These are phyloP conservation scores for Hyparrhenia diplandra DNA, from an alignment of 176 grass and related monocot genomes.

Conservation along the genomic window DNA sequence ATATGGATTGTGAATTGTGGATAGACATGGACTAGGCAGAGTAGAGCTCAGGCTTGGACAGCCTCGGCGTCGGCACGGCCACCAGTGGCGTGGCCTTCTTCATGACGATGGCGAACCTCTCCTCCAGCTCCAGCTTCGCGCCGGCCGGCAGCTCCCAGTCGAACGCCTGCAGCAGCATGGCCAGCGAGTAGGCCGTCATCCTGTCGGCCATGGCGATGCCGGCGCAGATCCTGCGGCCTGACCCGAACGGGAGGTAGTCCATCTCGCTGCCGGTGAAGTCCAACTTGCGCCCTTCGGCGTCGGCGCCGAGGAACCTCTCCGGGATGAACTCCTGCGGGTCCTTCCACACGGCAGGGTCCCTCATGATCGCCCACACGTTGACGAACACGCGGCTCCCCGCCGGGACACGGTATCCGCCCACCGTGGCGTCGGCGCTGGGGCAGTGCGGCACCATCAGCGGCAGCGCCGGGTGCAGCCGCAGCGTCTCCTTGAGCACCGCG, in stretches of 20 bases:
- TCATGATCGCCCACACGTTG: slow-evolving; percentile 69
- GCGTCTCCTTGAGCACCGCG: slow-evolving; percentile 61
- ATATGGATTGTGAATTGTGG: no score
- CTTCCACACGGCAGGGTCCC: slow-evolving; percentile 49
- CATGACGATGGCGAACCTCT: slow-evolving; percentile 75
- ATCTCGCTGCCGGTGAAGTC: slow-evolving; percentile 64
- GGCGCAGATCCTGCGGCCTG: slow-evolving; percentile 71
- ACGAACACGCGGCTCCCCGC: slow-evolving; percentile 47
- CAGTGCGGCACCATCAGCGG: slow-evolving; percentile 73
- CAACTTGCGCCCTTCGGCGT: not conserved
- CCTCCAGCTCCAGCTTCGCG: slow-evolving; percentile 33
- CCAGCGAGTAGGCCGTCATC: slow-evolving; percentile 52
- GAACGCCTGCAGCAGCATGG: slow-evolving; percentile 70
- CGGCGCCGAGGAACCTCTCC: slow-evolving; percentile 47
- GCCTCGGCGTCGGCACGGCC: slow-evolving; percentile 53
- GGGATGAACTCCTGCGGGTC: slow-evolving; percentile 60
- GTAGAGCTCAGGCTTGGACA: slow-evolving; percentile 49
- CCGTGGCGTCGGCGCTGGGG: slow-evolving; percentile 33
- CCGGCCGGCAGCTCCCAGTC: slow-evolving; percentile 59
- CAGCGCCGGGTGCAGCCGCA: slow-evolving; percentile 68
- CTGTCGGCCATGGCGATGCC: slow-evolving; percentile 66
- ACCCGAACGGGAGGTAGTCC: slow-evolving; percentile 71
- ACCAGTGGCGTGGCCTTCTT: slow-evolving; percentile 72
- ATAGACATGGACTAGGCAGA: not conserved
- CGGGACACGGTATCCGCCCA: slow-evolving; percentile 49